Evolutionary conservation across 1,284 basidiomycete species (phyloP), one percentile per base, ranked within the genome.

Genomic region (Moniliella sp.): DNA sequence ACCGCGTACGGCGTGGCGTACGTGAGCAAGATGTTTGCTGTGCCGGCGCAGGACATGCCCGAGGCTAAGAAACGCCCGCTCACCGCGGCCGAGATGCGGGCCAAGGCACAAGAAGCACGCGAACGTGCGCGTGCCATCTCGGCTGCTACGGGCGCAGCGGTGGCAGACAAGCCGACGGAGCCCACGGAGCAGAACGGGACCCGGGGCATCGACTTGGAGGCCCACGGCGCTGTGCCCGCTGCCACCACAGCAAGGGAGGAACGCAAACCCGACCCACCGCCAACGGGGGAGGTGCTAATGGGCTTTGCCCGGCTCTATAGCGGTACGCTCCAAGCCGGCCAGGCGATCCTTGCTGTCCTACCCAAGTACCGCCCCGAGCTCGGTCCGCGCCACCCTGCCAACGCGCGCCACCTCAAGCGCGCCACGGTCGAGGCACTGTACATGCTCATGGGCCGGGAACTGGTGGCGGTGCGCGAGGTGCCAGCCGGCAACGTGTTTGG

Each of bases 21-120:
- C 59, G 78, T 97, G 33, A 91, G 81, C 67, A 97, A 97, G 62
- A 97, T 97, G 88, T 94, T 97, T 60, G 84, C 84, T 0, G 76
- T 94, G 1, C 65, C 73, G 14, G 65, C 64, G 12, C 72, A 71
- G 33, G 79, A 88, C 30, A 64, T 97, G 18, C 88, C 88, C 0
- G 76, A 86, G 77, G 62, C 45, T n/a, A 46, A 48, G 33, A 44
- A 45, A 4, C 27, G 28, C 5, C 18, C 26, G 23, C 55, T 83
- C 34, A 81, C 77, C 0, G 80, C 79, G 0, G 82, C 91, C 19
- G 80, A 91, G 58, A 77, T 91, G 74, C 69, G 82, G 15, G 65
- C 68, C 12, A 66, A 69, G 34, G 79, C 75, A 7, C 48, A 41
- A 19, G 50, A 49, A 21, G 42, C 42, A n/a, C 38, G 50, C 8